A percentile compares a stretch with the other conserved stretches of the same genome.
Conservation (phyloP, 768 basidiomycete species). For the Leccinum subgranulosum region DNA sequence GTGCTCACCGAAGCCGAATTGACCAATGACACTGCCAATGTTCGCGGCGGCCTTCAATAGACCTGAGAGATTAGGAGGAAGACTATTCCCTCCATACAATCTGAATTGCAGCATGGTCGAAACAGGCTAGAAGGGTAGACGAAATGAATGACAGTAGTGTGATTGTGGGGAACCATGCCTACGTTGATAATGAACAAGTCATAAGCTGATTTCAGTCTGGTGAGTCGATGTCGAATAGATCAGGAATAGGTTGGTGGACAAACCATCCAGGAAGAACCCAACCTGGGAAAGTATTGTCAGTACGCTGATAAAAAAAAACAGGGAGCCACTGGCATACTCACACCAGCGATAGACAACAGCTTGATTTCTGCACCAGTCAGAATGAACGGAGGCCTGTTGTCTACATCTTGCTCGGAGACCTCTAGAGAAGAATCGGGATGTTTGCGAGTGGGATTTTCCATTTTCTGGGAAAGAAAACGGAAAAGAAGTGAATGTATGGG, state of each 20-base stretch:
- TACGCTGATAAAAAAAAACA: not conserved
- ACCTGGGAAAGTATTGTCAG: conserved; percentile 37
- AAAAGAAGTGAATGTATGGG: not conserved
- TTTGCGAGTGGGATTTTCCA: conserved; percentile 7
- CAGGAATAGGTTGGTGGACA: conserved; percentile 10
- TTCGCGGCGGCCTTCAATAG: conserved; percentile 67
- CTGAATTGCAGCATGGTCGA: conserved; percentile 66
- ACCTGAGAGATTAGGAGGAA: conserved; percentile 57
- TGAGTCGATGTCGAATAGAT: not conserved
- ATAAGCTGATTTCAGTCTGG: conserved; percentile 45
- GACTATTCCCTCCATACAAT: conserved; percentile 47
- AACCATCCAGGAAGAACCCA: conserved; percentile 72
- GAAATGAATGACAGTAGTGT: not conserved
- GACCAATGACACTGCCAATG: conserved; percentile 70
- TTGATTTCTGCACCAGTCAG: conserved; percentile 52
- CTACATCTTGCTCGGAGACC: conserved; percentile 26
- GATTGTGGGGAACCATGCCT: conserved; percentile 11
- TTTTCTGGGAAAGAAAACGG: not conserved
- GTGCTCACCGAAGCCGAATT: conserved; percentile 54
- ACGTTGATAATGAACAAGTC: conserved; percentile 73
- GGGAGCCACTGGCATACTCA: conserved; percentile 26
- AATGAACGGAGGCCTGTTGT: conserved; percentile 36
- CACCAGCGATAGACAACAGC: conserved; percentile 59
- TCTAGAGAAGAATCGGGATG: conserved; percentile 18
- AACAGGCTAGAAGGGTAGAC: conserved; percentile 44